Conservation (phyloP, 768 basidiomycete species). For the Pleurotus platypus region DNA sequence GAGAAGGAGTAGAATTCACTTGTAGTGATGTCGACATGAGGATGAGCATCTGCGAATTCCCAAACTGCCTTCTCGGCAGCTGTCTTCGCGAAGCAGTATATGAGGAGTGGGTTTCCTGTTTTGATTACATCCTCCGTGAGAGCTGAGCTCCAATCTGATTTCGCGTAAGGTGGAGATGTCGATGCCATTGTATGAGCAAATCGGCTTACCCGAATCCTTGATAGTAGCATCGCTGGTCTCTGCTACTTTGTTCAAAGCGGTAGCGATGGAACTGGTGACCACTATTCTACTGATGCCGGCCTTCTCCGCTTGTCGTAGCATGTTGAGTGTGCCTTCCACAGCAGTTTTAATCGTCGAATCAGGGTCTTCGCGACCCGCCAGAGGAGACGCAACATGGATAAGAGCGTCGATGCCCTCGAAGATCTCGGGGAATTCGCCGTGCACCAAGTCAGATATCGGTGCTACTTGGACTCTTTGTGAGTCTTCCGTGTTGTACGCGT, state of each 20-base stretch:
- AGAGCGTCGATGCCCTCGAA: constrained; percentile 45
- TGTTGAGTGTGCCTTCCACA: constrained; percentile 33
- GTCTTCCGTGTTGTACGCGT: constrained; percentile 12
- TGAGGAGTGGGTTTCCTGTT: constrained; percentile 9
- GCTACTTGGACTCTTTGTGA: constrained; percentile 20
- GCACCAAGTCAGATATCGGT: constrained; percentile 23
- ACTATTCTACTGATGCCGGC: constrained; percentile 32
- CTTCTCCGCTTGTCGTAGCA: constrained; percentile 33
- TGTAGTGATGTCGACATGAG: constrained; percentile 33
- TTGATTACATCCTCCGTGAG: constrained; percentile 25
- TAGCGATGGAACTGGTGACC: constrained; percentile 34
- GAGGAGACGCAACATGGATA: constrained; percentile 36
- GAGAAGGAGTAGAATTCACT: constrained; percentile 18
- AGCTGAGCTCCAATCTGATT: constrained; percentile 30
- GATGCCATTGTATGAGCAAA: neutral
- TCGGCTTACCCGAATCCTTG: constrained; percentile 21
- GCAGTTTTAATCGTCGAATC: constrained; percentile 23
- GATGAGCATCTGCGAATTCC: constrained; percentile 36
- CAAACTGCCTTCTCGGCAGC: constrained; percentile 36
- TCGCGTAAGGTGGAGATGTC: neutral
- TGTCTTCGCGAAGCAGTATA: constrained; percentile 35
- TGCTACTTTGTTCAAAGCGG: constrained; percentile 12
- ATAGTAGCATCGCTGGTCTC: constrained; percentile 19
- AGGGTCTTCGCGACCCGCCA: constrained; percentile 16
- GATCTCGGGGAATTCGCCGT: constrained; percentile 39